Base-by-base conservation (phyloP, 768 basidiomycete species). In the Tulasnella sp. region DNA sequence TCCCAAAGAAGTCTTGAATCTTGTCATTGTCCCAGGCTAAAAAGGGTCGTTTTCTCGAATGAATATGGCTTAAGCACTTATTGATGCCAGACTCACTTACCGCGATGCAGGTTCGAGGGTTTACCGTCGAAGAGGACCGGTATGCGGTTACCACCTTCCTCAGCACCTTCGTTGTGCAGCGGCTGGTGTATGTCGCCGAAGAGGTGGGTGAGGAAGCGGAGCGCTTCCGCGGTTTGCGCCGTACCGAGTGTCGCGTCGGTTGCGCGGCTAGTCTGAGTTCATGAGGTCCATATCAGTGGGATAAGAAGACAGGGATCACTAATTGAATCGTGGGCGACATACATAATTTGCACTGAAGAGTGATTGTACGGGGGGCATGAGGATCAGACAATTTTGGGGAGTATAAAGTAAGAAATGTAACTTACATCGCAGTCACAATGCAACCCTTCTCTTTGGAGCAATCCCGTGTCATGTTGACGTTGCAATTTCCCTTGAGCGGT, bases 121-220 rank as follows among this genome's bases (percentile, higher is more conserved):
- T 23, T 24, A 11, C 61, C 61, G 5, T 61, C n/a, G 27, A 29
- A 61, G 1, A 0, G 0, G 23, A 26, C n/a, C 4, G 3, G 30
- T 27, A 56, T 45, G 9, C 4, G 2, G 26, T 60, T 60, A 13
- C 44, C 27, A 4, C 61, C 61, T 3, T 15, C 11, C 10, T n/a
- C 19, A 26, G 19, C 3, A 24, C 1, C 24, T 47, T 60, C 61
- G 44, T 19, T n/a, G 32, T 61, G 61, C 15, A 56, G 1, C 4
- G 61, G 61, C n/a, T 61, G 61, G 4, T 30, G 19, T 4, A 61
- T 23, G 26, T 61, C 61, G 4, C 54, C 61, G 23, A 61, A 11
- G n/a, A 61, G 50, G 27, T 61, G 61, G 1, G 58, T 47, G 2
- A 61, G 4, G 23, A 47, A 59, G 26, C 50, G 49, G 4, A 59